A percentile compares a stretch with the other conserved stretches of the same genome.
Conservation (phyloP, 2,329 filamentous ascomycete species). For the Colletotrichum eleusines region DNA sequence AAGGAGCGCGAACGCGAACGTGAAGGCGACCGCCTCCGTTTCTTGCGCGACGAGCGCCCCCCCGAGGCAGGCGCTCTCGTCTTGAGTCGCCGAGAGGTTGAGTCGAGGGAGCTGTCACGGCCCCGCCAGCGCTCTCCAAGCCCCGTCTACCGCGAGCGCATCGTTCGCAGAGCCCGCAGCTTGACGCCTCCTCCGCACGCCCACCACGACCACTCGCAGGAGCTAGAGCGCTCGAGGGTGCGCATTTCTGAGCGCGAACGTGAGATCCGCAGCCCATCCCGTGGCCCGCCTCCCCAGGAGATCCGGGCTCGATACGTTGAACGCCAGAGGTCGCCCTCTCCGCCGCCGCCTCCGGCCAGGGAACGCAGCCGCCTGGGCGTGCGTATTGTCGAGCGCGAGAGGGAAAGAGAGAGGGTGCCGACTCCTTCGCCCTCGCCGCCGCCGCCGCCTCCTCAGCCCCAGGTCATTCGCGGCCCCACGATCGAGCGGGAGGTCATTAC, state of each 20-base stretch:
- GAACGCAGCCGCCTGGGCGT: slow-evolving; percentile 39
- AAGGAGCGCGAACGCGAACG: slow-evolving; percentile 59
- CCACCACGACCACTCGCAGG: slow-evolving; percentile 44
- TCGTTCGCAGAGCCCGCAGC: slow-evolving; percentile 59
- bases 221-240: slow-evolving; percentile 52
- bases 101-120: slow-evolving; percentile 63
- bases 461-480: slow-evolving; percentile 78
- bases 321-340: slow-evolving; percentile 54
- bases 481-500: slow-evolving; percentile 92
- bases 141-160: slow-evolving; percentile 53
- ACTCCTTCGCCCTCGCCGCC: slow-evolving; percentile 64
- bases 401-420: slow-evolving; percentile 56
- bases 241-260: slow-evolving; percentile 57
- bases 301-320: slow-evolving; percentile 57
- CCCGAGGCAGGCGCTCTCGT: slow-evolving; percentile 65
- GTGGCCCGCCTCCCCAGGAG: slow-evolving; percentile 49
- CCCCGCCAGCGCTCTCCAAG: slow-evolving; percentile 59
- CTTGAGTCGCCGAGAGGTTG: slow-evolving; percentile 66
- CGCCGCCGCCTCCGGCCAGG: slow-evolving; percentile 37
- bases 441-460: slow-evolving; percentile 70
- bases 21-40: slow-evolving; percentile 53
- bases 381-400: slow-evolving; percentile 63
- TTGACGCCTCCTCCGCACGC: slow-evolving; percentile 53
- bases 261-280: slow-evolving; percentile 53
- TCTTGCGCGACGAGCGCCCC: slow-evolving; percentile 64